Evolutionary conservation across 163 green algal genomes (phyloP).

Genomic region (Botryococcus braunii): DNA sequence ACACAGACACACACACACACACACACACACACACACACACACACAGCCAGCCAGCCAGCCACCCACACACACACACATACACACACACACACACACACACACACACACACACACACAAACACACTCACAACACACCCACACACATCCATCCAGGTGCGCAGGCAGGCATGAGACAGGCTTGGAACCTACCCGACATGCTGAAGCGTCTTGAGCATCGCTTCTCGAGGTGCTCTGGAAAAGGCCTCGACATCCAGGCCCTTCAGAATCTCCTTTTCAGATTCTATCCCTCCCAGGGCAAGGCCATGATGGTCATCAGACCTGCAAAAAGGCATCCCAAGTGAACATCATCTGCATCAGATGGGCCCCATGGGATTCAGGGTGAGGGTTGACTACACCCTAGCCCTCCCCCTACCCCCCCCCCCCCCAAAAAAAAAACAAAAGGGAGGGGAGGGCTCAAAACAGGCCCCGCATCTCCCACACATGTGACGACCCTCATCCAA

Average conservation of each 20-base stretch:
- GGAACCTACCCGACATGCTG: constrained; percentile 12
- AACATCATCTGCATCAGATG: background rate
- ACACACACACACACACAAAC: no score
- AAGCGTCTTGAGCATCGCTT: constrained; percentile 31
- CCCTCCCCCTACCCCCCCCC: background rate
- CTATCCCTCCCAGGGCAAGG: constrained; percentile 38
- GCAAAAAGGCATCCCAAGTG: no score
- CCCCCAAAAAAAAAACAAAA: background rate
- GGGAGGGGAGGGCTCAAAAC: no score
- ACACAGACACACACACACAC: no score
- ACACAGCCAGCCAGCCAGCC: no score
- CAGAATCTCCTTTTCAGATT: constrained; percentile 30
- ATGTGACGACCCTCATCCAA: background rate
- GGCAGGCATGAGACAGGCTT: no score
- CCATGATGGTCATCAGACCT: constrained; percentile 31
- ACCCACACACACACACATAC: no score
- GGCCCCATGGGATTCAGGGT: background rate
- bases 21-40: no score
- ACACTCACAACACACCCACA: no score
- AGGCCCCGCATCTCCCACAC: background rate
- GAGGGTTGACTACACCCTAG: background rate
- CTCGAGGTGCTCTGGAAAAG: constrained; percentile 39
- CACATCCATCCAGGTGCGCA: no score
- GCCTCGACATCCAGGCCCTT: constrained; percentile 26
- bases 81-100: no score